Conservation (phyloP, 495 filamentous ascomycete genomes). For the Aspergillus incahuasiensis region DNA sequence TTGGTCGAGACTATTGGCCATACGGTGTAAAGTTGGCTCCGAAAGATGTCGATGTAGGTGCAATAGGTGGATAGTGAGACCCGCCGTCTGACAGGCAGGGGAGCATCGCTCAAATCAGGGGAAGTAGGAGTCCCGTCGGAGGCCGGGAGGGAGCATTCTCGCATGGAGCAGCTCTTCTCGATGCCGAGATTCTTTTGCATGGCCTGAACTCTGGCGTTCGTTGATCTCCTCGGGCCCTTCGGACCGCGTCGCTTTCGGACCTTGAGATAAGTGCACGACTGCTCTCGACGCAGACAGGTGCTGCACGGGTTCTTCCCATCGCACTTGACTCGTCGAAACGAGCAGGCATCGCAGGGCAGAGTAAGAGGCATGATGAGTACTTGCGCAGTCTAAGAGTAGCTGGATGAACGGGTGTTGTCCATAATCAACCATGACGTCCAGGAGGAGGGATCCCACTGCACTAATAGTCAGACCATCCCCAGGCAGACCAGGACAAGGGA, state of each 20-base stretch:
- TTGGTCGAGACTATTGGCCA: constrained; percentile 13
- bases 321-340: constrained; percentile 10
- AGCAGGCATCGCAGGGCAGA: constrained; percentile 9
- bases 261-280: constrained; percentile 11
- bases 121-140: neutral
- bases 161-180: constrained; percentile 3
- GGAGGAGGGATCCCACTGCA: neutral
- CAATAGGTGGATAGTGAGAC: constrained; percentile 10
- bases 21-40: constrained; percentile 9
- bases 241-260: constrained; percentile 12
- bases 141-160: neutral
- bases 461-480: neutral
- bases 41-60: constrained; percentile 13
- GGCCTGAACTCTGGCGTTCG: constrained; percentile 6
- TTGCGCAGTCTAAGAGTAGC: neutral
- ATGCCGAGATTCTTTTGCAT: constrained; percentile 9
- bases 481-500: neutral
- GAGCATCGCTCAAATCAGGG: neutral
- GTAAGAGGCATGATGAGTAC: constrained; percentile 7
- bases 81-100: neutral
- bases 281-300: constrained; percentile 7
- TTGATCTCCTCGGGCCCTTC: constrained; percentile 6
- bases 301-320: constrained; percentile 12
- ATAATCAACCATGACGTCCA: neutral
- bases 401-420: neutral